Percentiles rank a stretch among this genome's conserved stretches.
Evolutionary conservation across 2,329 filamentous ascomycete species (phyloP).

Genomic region (Ophiocordyceps camponoti-floridani): DNA sequence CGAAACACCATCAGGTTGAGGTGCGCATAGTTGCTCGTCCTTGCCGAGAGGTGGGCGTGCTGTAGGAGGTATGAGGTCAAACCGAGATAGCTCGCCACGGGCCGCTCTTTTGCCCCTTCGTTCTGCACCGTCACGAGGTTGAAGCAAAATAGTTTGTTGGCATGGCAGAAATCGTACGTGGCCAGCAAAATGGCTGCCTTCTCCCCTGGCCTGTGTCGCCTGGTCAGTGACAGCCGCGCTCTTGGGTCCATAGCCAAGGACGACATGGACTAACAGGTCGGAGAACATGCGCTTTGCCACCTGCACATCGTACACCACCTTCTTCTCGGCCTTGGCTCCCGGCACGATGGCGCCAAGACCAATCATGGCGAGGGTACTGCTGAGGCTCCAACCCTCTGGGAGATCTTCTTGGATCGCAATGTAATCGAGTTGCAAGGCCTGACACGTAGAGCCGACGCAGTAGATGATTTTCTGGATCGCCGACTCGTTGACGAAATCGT

Average conservation of each 20-base stretch:
- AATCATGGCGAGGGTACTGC: slow-evolving; percentile 65
- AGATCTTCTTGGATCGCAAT: slow-evolving; percentile 77
- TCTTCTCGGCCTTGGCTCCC: slow-evolving; percentile 43
- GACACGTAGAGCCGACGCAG: slow-evolving; percentile 58
- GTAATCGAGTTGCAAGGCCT: slow-evolving; percentile 53
- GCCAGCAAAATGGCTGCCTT: slow-evolving; percentile 68
- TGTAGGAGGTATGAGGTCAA: slow-evolving; percentile 85
- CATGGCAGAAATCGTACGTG: slow-evolving; percentile 82
- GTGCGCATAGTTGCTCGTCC: slow-evolving; percentile 68
- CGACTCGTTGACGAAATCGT: slow-evolving; percentile 86
- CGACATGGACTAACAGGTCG: slow-evolving; percentile 41
- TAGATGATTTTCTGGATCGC: slow-evolving; percentile 69
- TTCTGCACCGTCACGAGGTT: slow-evolving; percentile 52
- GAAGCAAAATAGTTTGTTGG: slow-evolving; percentile 89
- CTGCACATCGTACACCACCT: slow-evolving; percentile 49
- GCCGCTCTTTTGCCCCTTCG: slow-evolving; percentile 49
- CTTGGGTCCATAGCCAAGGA: background rate
- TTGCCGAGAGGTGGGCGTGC: slow-evolving; percentile 69
- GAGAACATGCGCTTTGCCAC: slow-evolving; percentile 69
- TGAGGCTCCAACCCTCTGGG: slow-evolving; percentile 75
- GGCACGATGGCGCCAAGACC: slow-evolving; percentile 62
- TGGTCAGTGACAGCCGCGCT: slow-evolving; percentile 1
- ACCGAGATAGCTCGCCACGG: slow-evolving; percentile 70
- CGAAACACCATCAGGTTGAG: slow-evolving; percentile 73
- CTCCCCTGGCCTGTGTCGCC: slow-evolving; percentile 45